phyloP scores from a whole-genome alignment of 2,329 filamentous ascomycete genomes.

The Epicoccum sorghinum region DNA sequence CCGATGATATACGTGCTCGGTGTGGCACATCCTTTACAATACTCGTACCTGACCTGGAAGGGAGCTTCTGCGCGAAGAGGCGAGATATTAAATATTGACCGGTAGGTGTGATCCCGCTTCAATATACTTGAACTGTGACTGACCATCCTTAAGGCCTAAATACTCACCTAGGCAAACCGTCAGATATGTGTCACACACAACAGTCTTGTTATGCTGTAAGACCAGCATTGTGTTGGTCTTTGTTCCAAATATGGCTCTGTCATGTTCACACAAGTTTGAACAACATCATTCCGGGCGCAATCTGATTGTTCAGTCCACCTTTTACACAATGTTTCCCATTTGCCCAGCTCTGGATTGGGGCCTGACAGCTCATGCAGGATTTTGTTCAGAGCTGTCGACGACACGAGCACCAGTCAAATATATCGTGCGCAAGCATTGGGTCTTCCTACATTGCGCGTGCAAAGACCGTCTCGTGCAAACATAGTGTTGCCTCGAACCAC shows the following conservation, averaged over 20 bases:
- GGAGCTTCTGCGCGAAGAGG: not conserved
- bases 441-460: not conserved
- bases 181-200: not conserved
- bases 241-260: not conserved
- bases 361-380: not conserved
- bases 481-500: not conserved
- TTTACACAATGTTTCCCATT: not conserved
- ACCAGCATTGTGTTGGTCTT: slow-evolving; percentile 3
- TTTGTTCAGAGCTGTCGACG: not conserved
- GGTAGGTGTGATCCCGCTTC: not conserved
- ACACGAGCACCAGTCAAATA: not conserved
- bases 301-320: slow-evolving; percentile 8
- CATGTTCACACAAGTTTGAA: slow-evolving; percentile 12
- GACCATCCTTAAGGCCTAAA: slow-evolving; percentile 1
- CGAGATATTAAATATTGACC: not conserved
- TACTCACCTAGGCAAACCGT: slow-evolving; percentile 5
- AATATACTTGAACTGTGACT: slow-evolving; percentile 1
- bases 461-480: not conserved
- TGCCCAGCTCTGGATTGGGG: not conserved
- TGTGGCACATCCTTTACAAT: slow-evolving; percentile 35
- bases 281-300: slow-evolving; percentile 10
- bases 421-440: not conserved
- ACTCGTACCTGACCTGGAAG: not conserved
- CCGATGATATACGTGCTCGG: slow-evolving; percentile 39
- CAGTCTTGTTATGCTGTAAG: not conserved